These are phyloP conservation scores for Nicotiana paniculata DNA, from an alignment of 257 asterid species.

Conservation along the genomic window DNA sequence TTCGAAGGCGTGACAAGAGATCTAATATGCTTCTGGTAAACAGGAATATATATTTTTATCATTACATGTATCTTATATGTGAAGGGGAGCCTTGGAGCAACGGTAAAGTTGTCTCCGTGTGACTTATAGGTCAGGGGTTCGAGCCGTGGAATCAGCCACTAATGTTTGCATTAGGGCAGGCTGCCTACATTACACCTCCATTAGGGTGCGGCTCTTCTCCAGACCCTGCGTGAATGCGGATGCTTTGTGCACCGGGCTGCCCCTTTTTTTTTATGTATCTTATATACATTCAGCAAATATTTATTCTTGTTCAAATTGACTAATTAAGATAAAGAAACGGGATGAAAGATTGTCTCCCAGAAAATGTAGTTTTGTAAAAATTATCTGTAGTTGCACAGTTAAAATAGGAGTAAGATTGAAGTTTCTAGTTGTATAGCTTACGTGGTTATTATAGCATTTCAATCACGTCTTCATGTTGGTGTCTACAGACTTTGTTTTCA, in stretches of 20 bases:
- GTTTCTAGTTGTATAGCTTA: neutral
- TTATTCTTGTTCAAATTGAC: neutral
- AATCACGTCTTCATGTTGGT: neutral
- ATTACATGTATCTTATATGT: neutral
- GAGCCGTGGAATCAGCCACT: no score
- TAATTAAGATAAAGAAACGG: neutral
- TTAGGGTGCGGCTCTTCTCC: no score
- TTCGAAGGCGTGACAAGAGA: constrained; percentile 28
- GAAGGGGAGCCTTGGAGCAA: no score
- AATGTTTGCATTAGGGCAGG: no score
- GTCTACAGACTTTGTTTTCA: constrained; percentile 24
- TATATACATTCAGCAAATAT: neutral
- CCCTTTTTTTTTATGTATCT: neutral
- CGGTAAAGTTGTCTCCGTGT: no score
- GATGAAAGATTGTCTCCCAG: neutral
- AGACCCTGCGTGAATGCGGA: no score
- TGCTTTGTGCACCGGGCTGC: no score
- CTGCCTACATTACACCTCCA: no score
- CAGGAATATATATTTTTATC: neutral
- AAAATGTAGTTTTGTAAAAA: neutral
- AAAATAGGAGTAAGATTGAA: neutral
- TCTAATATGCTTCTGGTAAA: constrained; percentile 32
- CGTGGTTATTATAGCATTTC: neutral
- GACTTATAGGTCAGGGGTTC: no score
- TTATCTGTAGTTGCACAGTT: neutral